These are phyloP conservation scores for Dactylellina haptotyla DNA, from an alignment of 2,329 filamentous ascomycete genomes.

Conservation along the genomic window DNA sequence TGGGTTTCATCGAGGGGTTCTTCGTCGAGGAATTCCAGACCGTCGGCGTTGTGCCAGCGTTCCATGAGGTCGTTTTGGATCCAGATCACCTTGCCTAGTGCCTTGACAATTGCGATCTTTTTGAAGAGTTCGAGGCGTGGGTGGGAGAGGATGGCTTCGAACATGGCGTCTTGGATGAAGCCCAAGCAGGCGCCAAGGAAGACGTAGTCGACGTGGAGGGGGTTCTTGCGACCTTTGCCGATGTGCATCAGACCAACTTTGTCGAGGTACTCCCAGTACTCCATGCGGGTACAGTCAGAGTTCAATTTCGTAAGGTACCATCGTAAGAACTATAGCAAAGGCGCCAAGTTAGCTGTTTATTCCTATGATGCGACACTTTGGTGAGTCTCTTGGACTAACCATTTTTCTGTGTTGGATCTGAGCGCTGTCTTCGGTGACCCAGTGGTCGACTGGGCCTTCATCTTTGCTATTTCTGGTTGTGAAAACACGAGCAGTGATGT, in stretches of 20 bases:
- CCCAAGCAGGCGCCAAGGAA: slow-evolving; percentile 78
- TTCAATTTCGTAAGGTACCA: slow-evolving; percentile 80
- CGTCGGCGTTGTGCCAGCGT: slow-evolving; percentile 80
- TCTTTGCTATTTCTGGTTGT: slow-evolving; percentile 70
- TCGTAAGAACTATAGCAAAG: slow-evolving; percentile 61
- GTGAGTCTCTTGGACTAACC: slow-evolving; percentile 16
- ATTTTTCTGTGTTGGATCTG: slow-evolving; percentile 52
- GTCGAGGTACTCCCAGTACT: slow-evolving; percentile 85
- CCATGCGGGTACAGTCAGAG: slow-evolving; percentile 77
- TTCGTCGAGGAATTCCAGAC: slow-evolving; percentile 68
- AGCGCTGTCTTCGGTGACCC: slow-evolving; percentile 48
- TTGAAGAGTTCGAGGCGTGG: slow-evolving; percentile 73
- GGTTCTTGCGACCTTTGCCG: slow-evolving; percentile 75
- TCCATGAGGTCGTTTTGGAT: slow-evolving; percentile 88
- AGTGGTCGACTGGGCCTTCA: slow-evolving; percentile 69
- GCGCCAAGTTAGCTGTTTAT: not conserved
- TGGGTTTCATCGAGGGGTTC: slow-evolving; percentile 61
- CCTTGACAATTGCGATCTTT: slow-evolving; percentile 79
- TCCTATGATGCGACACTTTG: too few relatives aligned
- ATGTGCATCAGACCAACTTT: slow-evolving; percentile 69
- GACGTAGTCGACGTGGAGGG: slow-evolving; percentile 81
- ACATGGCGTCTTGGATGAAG: slow-evolving; percentile 80
- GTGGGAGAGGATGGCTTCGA: slow-evolving; percentile 78
- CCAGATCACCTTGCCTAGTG: slow-evolving; percentile 83
- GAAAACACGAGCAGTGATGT: slow-evolving; percentile 83